Percentiles rank a stretch among this genome's conserved stretches.
These are phyloP conservation scores for Colletotrichum scovillei DNA, from an alignment of 2,329 filamentous ascomycete genomes.

Conservation along the genomic window DNA sequence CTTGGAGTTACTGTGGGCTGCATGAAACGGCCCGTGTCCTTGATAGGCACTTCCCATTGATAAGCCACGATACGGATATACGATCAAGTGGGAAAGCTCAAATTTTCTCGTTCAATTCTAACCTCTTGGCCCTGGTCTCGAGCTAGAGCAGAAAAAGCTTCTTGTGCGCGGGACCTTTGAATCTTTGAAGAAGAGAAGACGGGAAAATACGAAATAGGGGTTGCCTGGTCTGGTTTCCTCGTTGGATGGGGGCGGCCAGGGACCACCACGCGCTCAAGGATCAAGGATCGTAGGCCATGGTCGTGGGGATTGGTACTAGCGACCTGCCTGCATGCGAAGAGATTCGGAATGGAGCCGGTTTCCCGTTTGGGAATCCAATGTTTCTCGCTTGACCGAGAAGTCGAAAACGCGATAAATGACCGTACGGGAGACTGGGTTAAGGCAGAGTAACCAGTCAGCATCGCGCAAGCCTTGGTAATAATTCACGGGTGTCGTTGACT, in stretches of 20 bases:
- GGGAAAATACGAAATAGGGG: slow-evolving; percentile 9
- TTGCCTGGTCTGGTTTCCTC: not conserved
- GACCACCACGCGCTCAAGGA: slow-evolving; percentile 7
- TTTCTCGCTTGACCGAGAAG: slow-evolving; percentile 30
- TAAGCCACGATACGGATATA: slow-evolving; percentile 1
- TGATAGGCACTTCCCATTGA: slow-evolving; percentile 10
- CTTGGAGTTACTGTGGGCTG: slow-evolving; percentile 16
- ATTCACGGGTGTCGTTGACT: slow-evolving; percentile 5
- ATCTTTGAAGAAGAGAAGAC: slow-evolving; percentile 1
- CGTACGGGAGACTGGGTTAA: slow-evolving; percentile 10
- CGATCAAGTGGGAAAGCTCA: not conserved
- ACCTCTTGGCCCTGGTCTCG: not conserved
- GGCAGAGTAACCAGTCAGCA: not conserved
- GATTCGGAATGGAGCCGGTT: slow-evolving; percentile 29
- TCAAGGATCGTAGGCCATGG: slow-evolving; percentile 24
- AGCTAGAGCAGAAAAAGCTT: slow-evolving; percentile 1
- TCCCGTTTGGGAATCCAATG: slow-evolving; percentile 31
- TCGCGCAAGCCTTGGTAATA: not conserved
- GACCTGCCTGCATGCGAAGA: slow-evolving; percentile 31
- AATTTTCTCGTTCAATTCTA: not conserved
- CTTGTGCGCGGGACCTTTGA: slow-evolving; percentile 6
- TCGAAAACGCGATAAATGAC: slow-evolving; percentile 14
- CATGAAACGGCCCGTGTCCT: slow-evolving; percentile 28
- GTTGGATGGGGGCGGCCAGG: slow-evolving; percentile 13
- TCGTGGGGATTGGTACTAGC: slow-evolving; percentile 28